A percentile compares a stretch with the other conserved stretches of the same genome.
Evolutionary conservation across 805 yeast genomes (phyloP).

Genomic region (Tetrapisispora arboricola): DNA sequence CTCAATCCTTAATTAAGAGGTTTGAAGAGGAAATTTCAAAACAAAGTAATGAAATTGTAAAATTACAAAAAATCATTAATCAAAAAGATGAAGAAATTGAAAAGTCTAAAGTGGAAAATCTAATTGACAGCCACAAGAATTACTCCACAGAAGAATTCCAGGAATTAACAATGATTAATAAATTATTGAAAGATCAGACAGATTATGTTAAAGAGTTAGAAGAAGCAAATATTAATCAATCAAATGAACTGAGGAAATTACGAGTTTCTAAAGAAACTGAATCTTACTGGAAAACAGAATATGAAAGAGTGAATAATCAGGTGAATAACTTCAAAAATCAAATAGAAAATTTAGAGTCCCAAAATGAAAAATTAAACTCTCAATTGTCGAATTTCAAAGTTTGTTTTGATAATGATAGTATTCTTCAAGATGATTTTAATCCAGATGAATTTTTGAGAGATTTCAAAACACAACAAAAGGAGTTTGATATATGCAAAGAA

Average conservation of each 20-base stretch:
- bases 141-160: constrained; percentile 26
- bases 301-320: constrained; percentile 27
- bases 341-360: constrained; percentile 39
- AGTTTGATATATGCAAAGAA: constrained; percentile 29
- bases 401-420: constrained; percentile 15
- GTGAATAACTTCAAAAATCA: constrained; percentile 37
- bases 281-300: constrained; percentile 21
- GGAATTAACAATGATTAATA: constrained; percentile 28
- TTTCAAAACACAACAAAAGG: constrained; percentile 19
- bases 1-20: constrained; percentile 12
- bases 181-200: constrained; percentile 34
- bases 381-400: constrained; percentile 40
- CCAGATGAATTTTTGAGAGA: constrained; percentile 33
- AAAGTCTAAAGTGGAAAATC: constrained; percentile 24
- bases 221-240: constrained; percentile 41
- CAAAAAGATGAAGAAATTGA: constrained; percentile 23
- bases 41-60: constrained; percentile 16
- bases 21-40: constrained; percentile 20
- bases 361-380: constrained; percentile 38
- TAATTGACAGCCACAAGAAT: constrained; percentile 28
- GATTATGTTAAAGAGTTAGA: constrained; percentile 40
- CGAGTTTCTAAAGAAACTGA: constrained; percentile 24
- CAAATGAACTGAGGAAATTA: constrained; percentile 40
- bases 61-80: constrained; percentile 13
- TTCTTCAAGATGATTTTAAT: constrained; percentile 31